Conservation (phyloP, 495 filamentous ascomycete species). For the Hypomontagnella submonticulosa region DNA sequence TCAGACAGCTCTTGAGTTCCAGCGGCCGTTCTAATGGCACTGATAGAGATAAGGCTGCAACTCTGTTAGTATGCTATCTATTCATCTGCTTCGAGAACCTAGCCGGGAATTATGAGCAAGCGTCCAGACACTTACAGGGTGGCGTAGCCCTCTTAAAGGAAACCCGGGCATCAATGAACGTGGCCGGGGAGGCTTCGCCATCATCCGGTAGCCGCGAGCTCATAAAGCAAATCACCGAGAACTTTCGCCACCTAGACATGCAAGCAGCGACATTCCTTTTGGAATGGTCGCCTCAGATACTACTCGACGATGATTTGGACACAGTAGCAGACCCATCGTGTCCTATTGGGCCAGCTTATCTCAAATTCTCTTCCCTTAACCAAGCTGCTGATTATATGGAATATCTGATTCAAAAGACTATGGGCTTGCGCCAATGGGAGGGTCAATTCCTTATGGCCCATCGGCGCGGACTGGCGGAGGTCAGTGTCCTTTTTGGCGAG, state of each 20-base stretch:
- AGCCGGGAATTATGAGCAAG: slow-evolving; percentile 31
- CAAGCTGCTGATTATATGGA: slow-evolving; percentile 34
- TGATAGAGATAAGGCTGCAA: slow-evolving; percentile 19
- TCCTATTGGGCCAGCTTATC: not conserved
- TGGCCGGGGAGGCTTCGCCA: slow-evolving; percentile 1
- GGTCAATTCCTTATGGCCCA: not conserved
- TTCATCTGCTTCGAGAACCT: slow-evolving; percentile 41
- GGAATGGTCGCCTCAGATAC: slow-evolving; percentile 28
- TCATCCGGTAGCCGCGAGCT: not conserved
- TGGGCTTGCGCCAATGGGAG: slow-evolving; percentile 22
- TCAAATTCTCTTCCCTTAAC: slow-evolving; percentile 19
- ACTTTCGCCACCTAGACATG: slow-evolving; percentile 44
- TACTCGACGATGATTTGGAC: not conserved
- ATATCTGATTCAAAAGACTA: slow-evolving; percentile 22
- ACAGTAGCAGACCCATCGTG: not conserved
- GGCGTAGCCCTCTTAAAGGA: slow-evolving; percentile 30
- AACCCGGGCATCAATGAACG: slow-evolving; percentile 11
- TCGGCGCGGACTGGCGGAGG: slow-evolving; percentile 7
- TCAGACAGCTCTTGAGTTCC: slow-evolving; percentile 31
- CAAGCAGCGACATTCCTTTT: slow-evolving; percentile 42
- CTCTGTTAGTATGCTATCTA: slow-evolving; percentile 39
- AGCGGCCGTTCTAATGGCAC: slow-evolving; percentile 2
- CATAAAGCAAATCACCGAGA: slow-evolving; percentile 23
- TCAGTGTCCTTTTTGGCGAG: not conserved
- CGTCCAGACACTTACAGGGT: slow-evolving; percentile 32